These are phyloP conservation scores for Purpureocillium takamizusanense DNA, from an alignment of 2,329 filamentous ascomycete genomes.

Conservation along the genomic window DNA sequence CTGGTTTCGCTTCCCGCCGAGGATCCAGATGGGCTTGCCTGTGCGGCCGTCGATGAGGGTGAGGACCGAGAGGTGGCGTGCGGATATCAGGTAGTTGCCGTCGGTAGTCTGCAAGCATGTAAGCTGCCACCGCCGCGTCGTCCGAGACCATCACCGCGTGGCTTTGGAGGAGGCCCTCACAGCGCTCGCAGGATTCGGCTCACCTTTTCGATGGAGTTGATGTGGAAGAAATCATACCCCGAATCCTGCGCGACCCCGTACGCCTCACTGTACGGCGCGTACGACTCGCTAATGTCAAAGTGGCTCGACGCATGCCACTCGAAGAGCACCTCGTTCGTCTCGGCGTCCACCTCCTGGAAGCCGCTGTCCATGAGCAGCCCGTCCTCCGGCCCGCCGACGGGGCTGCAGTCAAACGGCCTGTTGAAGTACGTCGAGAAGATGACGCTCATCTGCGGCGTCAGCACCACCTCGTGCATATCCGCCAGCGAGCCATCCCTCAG, in stretches of 20 bases:
- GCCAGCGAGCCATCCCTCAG: neutral
- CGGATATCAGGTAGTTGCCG: neutral
- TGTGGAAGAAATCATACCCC: slow-evolving; percentile 28
- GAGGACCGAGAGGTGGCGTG: neutral
- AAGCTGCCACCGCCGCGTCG: no score
- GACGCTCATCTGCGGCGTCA: neutral
- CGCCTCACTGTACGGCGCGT: slow-evolving; percentile 15
- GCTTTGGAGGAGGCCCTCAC: no score
- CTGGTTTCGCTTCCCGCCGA: slow-evolving; percentile 24
- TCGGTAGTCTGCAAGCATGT: slow-evolving; percentile 3
- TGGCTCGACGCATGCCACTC: slow-evolving; percentile 25
- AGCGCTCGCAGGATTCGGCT: no score
- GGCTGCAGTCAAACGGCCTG: slow-evolving; percentile 17
- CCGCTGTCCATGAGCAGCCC: slow-evolving; percentile 23
- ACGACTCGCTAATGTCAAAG: slow-evolving; percentile 16
- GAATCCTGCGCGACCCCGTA: slow-evolving; percentile 19
- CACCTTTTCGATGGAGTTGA: slow-evolving; percentile 26
- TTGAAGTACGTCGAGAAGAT: slow-evolving; percentile 19
- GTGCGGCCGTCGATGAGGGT: neutral
- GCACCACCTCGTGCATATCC: neutral
- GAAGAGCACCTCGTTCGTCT: slow-evolving; percentile 25
- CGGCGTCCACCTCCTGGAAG: slow-evolving; percentile 28
- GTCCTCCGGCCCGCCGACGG: slow-evolving; percentile 20
- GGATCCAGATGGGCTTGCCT: slow-evolving; percentile 18
- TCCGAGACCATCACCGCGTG: no score